Evolutionary conservation across 192 early-diverging fungal species (phyloP), one percentile per base, ranked within the genome.

Genomic region (Umbelopsis sp.): DNA sequence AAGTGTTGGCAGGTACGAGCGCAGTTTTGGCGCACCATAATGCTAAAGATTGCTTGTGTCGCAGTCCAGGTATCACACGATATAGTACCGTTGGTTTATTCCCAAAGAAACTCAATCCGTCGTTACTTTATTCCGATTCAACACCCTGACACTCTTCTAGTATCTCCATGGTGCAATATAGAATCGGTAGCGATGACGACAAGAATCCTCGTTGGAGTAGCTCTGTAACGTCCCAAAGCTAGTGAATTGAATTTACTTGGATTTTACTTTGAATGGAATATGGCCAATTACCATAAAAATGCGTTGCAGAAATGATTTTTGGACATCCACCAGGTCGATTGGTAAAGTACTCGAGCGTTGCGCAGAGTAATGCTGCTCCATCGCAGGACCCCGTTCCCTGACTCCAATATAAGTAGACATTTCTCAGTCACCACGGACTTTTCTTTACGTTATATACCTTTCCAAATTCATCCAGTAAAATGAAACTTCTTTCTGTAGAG

Each of bases 381-480:
- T 96, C 93, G 69, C 68, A 33, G 2, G 75, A 70, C 53, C 53
- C 52, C 15, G 76, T 77, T 70, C 76, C 76, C 71, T 77, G 61
- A n/a, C 2, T 49, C 13, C 13, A 22, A 30, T 27, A 27, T 46
- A 33, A 66, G 18, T 46, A 10, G 37, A 16, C 18, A 46, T 35
- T 4, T 16, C 12, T 6, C 20, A 21, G 41, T 3, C 8, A n/a
- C 44, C 12, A 66, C 7, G 1, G 4, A 4, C 23, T 49, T 49
- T 21, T 47, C 2, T 44, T 48, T 44, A 0, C n/a, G 25, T 37
- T 37, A 21, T 64, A 15, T 73, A 79, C 78, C 69, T 95, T 95
- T n/a, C 92, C 92, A 80, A 93, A 95, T 72, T 95, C 93, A 76
- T 95, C 93, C 58, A 95, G 74, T 1, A 93, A 52, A 1, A 95